Base-by-base conservation (phyloP, 352 stramenopile genomes). In the Globisporangium recalcitrans region DNA sequence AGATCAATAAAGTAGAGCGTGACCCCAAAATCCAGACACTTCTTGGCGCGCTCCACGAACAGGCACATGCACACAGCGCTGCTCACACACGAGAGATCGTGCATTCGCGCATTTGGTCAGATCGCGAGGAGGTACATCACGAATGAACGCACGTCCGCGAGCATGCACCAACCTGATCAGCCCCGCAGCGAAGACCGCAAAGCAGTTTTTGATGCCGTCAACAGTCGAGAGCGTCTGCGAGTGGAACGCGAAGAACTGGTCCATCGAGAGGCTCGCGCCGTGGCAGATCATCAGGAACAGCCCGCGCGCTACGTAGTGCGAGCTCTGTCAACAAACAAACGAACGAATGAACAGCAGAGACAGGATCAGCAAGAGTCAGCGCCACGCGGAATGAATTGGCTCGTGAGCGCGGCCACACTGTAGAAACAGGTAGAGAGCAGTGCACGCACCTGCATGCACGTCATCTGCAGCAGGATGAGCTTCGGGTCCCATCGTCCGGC, bases 21-120 rank as follows among this genome's bases (percentile, higher is more conserved):
- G 38, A 95, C 79, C 52, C 87, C 88, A 81, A 96, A 96, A 71
- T 96, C 88, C 57, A 96, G 75, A 53, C 88, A 96, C 65, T 96
- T 96, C 56, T 96, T 96, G 42, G 88, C 85, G 24, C 88, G 82
- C 70, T 96, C 88, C 31, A 96, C 85, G 48, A 96, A 91, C 22
- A 94, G 38, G 40, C 72, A 79, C 42, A 96, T 75, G 27, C 74
- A 85, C 16, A 92, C 74, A 16, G 88, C 85, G 63, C 85, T 87
- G 52, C 40, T 65, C 58, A 51, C 29, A 70, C 2, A 48, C 7
- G 22, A 55, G 36, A 26, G 1, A 54, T 55, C 6, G 40, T 9
- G 36, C 34, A 59, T 21, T 4, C 22, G 14, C 49, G 40, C 19
- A 3, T 24, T 14, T 40, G n/a, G n/a, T n/a, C n/a, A n/a, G n/a